These are phyloP conservation scores for Alternaria consortialis DNA, from an alignment of 2,329 filamentous ascomycete genomes.

Conservation along the genomic window DNA sequence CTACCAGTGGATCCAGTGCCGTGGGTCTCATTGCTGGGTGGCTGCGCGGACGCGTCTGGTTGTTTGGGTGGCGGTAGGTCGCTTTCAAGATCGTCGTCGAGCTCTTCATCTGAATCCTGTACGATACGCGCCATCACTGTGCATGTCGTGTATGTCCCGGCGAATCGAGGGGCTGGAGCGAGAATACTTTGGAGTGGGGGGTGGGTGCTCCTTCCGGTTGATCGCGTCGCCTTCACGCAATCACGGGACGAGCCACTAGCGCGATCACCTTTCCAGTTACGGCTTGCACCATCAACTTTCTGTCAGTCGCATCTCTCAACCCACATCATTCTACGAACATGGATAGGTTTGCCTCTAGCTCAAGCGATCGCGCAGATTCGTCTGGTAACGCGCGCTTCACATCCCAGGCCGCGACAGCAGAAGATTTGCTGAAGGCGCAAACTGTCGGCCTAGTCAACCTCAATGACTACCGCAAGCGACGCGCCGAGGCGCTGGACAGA, in stretches of 20 bases:
- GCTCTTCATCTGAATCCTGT: constrained; percentile 51
- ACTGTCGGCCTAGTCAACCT: constrained; percentile 92
- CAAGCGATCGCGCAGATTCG: constrained; percentile 29
- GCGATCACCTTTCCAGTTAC: constrained; percentile 12
- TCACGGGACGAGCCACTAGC: constrained; percentile 30
- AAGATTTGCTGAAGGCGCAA: constrained; percentile 83
- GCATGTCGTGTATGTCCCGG: constrained; percentile 13
- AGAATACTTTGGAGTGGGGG: background rate
- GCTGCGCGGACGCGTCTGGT: constrained; percentile 28
- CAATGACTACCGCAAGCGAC: constrained; percentile 93
- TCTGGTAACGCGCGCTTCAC: constrained; percentile 70
- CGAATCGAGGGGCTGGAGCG: background rate
- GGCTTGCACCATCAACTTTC: constrained; percentile 12
- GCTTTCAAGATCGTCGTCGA: constrained; percentile 41
- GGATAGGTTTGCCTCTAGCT: constrained; percentile 40
- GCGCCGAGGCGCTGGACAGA: constrained; percentile 90
- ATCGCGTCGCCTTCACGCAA: constrained; percentile 29
- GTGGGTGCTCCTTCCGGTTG: constrained; percentile 10
- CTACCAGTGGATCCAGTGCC: constrained; percentile 46
- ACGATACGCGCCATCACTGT: constrained; percentile 39
- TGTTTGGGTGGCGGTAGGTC: constrained; percentile 18
- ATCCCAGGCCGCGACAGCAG: constrained; percentile 76
- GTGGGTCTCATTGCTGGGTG: constrained; percentile 12
- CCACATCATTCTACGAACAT: constrained; percentile 21
- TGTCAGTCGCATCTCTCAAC: background rate